Evolutionary conservation across 2,329 filamentous ascomycete genomes (phyloP).

Genomic region (Ophiostoma perfectum): DNA sequence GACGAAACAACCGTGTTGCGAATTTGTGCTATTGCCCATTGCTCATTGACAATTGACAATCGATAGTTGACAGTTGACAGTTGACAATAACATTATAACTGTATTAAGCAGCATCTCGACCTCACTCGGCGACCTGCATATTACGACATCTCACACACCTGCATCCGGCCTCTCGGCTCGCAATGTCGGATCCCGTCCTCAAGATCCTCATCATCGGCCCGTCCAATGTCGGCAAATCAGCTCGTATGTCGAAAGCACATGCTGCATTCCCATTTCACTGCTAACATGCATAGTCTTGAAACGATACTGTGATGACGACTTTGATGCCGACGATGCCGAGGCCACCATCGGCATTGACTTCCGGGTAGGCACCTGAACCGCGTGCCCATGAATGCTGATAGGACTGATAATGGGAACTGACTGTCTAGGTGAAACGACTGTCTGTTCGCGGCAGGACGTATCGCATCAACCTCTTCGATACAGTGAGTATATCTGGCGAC

Average conservation of each 20-base stretch:
- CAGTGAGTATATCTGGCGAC: slow-evolving; percentile 26
- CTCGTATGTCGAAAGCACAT: slow-evolving; percentile 37
- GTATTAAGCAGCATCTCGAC: background rate
- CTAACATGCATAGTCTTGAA: slow-evolving; percentile 40
- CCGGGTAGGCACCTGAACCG: slow-evolving; percentile 34
- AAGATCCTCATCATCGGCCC: slow-evolving; percentile 53
- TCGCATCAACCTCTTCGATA: slow-evolving; percentile 49
- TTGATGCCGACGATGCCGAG: slow-evolving; percentile 49
- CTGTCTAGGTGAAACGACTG: slow-evolving; percentile 42
- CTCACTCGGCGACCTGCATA: background rate
- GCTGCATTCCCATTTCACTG: slow-evolving; percentile 12
- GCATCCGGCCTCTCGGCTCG: background rate
- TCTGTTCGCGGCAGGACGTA: slow-evolving; percentile 48
- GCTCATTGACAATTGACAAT: no score
- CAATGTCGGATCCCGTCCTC: slow-evolving; percentile 40
- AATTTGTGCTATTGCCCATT: no score
- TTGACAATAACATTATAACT: background rate
- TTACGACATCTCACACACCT: background rate
- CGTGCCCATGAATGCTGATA: no score
- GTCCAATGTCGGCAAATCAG: slow-evolving; percentile 52
- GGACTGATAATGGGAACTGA: slow-evolving; percentile 24
- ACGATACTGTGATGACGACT: slow-evolving; percentile 53
- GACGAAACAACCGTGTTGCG: no score
- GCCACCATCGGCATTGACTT: slow-evolving; percentile 55
- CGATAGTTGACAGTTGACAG: no score